Evolutionary conservation across 1,139 yeast species (phyloP), one percentile per base, ranked within the genome.

Genomic region (Nadsonia commutata): DNA sequence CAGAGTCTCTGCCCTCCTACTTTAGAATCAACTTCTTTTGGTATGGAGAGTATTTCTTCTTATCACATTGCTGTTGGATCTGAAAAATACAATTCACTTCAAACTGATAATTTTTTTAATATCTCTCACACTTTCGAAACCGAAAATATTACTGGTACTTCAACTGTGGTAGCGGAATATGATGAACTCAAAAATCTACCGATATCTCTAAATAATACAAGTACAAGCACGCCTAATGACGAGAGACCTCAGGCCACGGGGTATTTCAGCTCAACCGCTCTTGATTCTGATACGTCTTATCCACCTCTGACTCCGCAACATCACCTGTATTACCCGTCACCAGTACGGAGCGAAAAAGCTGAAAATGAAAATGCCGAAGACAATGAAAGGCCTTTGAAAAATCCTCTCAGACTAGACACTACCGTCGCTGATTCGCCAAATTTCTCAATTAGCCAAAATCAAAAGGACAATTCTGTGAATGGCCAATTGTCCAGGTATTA

Each of bases 261-360:
- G n/a, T n/a, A n/a, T n/a, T n/a, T n/a, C n/a, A n/a, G n/a, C n/a
- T n/a, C n/a, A n/a, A n/a, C n/a, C n/a, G n/a, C n/a, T n/a, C n/a
- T 60, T 18, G 75, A 74, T 27, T 67, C 63, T 41, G 97, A 71
- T 50, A 85, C 96, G 39, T 73, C 75, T 5, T 53, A 52, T 6
- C 85, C 76, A 3, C 94, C 33, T 11, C 5, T 16, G 4, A 27
- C 33, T 27, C 33, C 16, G 4, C 8, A 13, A 9, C 33, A 16
- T 13, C 33, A 13, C n/a, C 33, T 27, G 16, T 11, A 27, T 9
- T 27, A 4, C 3, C 4, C 33, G n/a, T 27, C 33, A 9, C 9
- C 8, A 27, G 5, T 27, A 27, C 5, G 9, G 4, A 27, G n/a
- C 16, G 16, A 27, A 3, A 27, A 27, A 27, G 13, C 4, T 13